Conservation (phyloP, 371 early-diverging fungal species). For the Mucor lusitanicus region DNA sequence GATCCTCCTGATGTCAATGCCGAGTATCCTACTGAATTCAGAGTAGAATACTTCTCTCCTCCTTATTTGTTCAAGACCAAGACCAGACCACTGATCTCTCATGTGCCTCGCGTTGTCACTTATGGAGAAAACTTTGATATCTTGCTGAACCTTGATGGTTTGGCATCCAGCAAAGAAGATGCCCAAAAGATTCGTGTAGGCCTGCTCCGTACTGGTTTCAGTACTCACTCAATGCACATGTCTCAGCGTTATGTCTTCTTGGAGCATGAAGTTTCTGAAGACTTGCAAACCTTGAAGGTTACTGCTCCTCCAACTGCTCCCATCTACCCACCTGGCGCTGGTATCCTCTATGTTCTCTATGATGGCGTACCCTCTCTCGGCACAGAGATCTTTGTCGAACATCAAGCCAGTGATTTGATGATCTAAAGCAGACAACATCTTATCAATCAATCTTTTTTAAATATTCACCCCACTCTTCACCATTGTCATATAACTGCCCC, state of each 20-base stretch:
- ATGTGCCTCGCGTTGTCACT: constrained; percentile 48
- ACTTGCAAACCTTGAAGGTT: constrained; percentile 40
- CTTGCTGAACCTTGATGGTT: constrained; percentile 37
- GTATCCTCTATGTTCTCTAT: constrained; percentile 58
- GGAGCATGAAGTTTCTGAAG: constrained; percentile 26
- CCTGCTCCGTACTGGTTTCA: constrained; percentile 56
- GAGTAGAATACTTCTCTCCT: constrained; percentile 69
- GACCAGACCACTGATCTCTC: constrained; percentile 51
- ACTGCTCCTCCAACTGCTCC: constrained; percentile 57
- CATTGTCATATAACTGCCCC: background rate
- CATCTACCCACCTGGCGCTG: constrained; percentile 65
- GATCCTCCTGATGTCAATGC: constrained; percentile 49
- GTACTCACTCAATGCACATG: constrained; percentile 71
- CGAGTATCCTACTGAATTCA: constrained; percentile 62
- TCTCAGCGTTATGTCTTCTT: constrained; percentile 59
- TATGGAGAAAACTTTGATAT: constrained; percentile 46
- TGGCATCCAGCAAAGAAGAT: constrained; percentile 9
- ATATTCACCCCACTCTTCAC: background rate
- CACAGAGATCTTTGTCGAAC: constrained; percentile 41
- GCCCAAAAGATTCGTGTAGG: constrained; percentile 45
- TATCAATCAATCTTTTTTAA: background rate
- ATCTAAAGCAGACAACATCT: constrained; percentile 9
- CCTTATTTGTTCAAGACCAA: constrained; percentile 59
- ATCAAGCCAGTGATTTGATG: constrained; percentile 18
- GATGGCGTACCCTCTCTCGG: constrained; percentile 58